phyloP scores from a whole-genome alignment of 1,284 basidiomycete species.

The Moesziomyces parantarcticus region DNA sequence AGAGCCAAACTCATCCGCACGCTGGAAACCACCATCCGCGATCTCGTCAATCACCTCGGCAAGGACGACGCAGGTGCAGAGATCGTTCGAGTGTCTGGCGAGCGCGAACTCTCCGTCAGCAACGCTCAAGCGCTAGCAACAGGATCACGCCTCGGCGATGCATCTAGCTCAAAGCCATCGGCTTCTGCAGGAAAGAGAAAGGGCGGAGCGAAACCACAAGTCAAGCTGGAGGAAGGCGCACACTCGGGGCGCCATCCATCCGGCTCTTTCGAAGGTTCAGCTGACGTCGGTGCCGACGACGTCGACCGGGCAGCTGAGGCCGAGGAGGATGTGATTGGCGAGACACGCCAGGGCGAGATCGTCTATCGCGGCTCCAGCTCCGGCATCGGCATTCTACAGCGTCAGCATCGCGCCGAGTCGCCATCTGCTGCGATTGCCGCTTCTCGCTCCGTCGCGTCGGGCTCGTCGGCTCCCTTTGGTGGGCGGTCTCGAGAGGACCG shows the following conservation, averaged over 20 bases:
- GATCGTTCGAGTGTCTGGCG: slow-evolving; percentile 46
- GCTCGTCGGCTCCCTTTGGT: slow-evolving; percentile 27
- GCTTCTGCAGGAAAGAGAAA: neutral
- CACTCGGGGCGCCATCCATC: slow-evolving; percentile 7
- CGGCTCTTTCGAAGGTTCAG: neutral
- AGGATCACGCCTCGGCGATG: neutral
- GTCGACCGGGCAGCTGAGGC: slow-evolving; percentile 31
- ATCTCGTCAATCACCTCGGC: slow-evolving; percentile 54
- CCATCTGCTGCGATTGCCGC: slow-evolving; percentile 12
- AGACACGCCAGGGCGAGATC: slow-evolving; percentile 49
- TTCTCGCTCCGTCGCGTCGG: slow-evolving; percentile 23
- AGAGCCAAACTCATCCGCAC: slow-evolving; percentile 51
- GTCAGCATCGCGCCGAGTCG: slow-evolving; percentile 42
- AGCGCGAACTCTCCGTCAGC: slow-evolving; percentile 31
- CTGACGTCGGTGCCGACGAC: slow-evolving; percentile 14
- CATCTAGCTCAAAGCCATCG: neutral
- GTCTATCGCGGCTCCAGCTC: slow-evolving; percentile 60
- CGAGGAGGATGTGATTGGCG: slow-evolving; percentile 48
- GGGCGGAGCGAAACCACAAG: neutral
- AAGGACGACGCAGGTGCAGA: slow-evolving; percentile 47
- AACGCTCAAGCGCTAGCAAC: neutral
- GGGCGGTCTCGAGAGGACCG: slow-evolving; percentile 23
- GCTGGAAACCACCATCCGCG: slow-evolving; percentile 60
- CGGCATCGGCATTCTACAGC: slow-evolving; percentile 57
- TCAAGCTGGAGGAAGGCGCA: slow-evolving; percentile 33